Conservation (phyloP, 371 early-diverging fungal genomes). For the Sporodiniella umbellata region DNA sequence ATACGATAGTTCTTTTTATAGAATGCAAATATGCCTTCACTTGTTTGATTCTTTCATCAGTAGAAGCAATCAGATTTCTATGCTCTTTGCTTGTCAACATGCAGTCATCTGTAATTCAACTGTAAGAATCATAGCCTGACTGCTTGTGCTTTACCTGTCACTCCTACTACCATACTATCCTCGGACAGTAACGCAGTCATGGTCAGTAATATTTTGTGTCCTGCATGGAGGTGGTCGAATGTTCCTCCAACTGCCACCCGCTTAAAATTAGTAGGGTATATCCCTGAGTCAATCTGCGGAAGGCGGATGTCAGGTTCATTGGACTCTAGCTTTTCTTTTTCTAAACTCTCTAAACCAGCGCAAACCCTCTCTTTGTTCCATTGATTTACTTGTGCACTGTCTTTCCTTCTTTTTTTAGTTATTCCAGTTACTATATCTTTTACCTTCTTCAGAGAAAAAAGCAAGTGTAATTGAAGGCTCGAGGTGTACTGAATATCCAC, state of each 20-base stretch:
- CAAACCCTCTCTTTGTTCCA: conserved; percentile 13
- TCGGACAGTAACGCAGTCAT: conserved; percentile 70
- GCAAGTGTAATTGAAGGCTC: conserved; percentile 16
- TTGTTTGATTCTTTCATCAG: conserved; percentile 54
- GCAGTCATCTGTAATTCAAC: conserved; percentile 59
- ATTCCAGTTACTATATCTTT: not conserved
- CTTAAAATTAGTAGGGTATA: conserved; percentile 24
- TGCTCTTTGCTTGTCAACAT: conserved; percentile 74
- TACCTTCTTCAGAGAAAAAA: conserved; percentile 16
- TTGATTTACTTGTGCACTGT: not conserved
- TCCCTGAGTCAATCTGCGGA: not conserved
- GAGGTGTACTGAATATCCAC: conserved; percentile 23
- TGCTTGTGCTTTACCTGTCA: conserved; percentile 70
- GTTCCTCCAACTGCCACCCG: conserved; percentile 91
- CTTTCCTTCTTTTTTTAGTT: not conserved
- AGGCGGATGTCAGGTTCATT: not conserved
- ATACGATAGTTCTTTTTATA: conserved; percentile 47
- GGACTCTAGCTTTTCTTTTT: not conserved
- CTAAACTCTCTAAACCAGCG: not conserved
- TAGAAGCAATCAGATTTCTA: conserved; percentile 67
- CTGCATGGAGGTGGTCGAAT: conserved; percentile 95
- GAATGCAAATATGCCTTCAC: conserved; percentile 61
- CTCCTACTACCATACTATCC: conserved; percentile 69
- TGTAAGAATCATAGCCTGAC: too few species aligned
- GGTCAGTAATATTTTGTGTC: conserved; percentile 91